Evolutionary conservation across 2,329 filamentous ascomycete species (phyloP).

Genomic region (Clonostachys sp.): DNA sequence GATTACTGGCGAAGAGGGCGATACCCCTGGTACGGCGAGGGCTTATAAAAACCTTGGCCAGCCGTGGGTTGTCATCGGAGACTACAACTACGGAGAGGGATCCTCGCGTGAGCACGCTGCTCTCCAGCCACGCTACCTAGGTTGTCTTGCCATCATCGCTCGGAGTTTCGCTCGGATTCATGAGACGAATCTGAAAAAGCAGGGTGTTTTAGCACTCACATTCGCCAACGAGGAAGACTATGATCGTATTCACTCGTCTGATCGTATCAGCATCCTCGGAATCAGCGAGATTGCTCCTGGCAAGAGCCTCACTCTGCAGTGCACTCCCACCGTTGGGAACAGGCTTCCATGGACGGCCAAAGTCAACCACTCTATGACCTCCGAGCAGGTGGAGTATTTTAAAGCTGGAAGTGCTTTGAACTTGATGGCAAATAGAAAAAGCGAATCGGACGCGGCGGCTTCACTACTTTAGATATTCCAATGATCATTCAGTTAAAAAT

Average conservation of each 20-base stretch:
- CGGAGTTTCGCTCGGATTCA: conserved; percentile 84
- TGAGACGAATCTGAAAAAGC: conserved; percentile 93
- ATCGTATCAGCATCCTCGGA: not conserved
- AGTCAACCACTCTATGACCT: not conserved
- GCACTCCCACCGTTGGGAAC: not conserved
- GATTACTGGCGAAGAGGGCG: conserved; percentile 46
- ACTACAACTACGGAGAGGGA: conserved; percentile 65
- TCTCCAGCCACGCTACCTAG: conserved; percentile 78
- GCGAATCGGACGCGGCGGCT: no score
- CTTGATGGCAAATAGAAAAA: not conserved
- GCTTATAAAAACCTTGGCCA: conserved; percentile 56
- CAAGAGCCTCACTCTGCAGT: not conserved
- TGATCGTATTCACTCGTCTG: not conserved
- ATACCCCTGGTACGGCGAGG: conserved; percentile 68
- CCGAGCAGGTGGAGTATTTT: not conserved
- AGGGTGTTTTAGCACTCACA: conserved; percentile 47
- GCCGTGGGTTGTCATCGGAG: not conserved
- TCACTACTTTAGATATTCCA: no score
- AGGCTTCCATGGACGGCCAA: not conserved
- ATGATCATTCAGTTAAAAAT: no score
- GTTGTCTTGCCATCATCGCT: conserved; percentile 76
- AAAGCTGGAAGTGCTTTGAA: not conserved
- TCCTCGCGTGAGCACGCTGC: conserved; percentile 82
- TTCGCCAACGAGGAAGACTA: conserved; percentile 33
- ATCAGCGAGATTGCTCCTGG: not conserved